Conservation (phyloP, 768 basidiomycete species). For the Boletus barrowsii region DNA sequence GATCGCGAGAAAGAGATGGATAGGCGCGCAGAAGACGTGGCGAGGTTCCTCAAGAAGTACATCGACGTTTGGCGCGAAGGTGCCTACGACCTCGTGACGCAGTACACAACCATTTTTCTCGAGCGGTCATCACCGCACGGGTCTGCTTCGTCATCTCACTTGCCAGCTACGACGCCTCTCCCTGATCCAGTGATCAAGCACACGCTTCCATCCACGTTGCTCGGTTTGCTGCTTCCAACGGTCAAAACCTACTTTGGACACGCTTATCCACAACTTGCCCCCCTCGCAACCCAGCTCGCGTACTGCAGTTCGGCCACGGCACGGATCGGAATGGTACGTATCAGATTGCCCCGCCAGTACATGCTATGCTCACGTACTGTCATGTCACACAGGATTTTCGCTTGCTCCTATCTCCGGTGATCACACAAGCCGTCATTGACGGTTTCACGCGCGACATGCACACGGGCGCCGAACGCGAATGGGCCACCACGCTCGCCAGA, state of each 20-base stretch:
- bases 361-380: neutral
- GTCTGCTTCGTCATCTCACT: slow-evolving; percentile 15
- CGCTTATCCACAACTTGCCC: slow-evolving; percentile 63
- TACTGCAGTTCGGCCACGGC: slow-evolving; percentile 92
- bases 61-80: slow-evolving; percentile 91
- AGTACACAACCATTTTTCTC: slow-evolving; percentile 87
- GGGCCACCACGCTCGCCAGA: slow-evolving; percentile 30
- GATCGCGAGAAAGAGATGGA: slow-evolving; percentile 46
- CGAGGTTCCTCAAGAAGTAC: slow-evolving; percentile 79
- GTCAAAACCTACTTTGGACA: slow-evolving; percentile 61
- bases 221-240: slow-evolving; percentile 60
- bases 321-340: slow-evolving; percentile 72
- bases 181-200: slow-evolving; percentile 28
- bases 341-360: neutral
- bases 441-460: slow-evolving; percentile 49
- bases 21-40: slow-evolving; percentile 65
- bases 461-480: slow-evolving; percentile 32
- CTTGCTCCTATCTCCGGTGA: slow-evolving; percentile 58
- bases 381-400: slow-evolving; percentile 55
- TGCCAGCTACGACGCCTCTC: slow-evolving; percentile 18
- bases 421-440: slow-evolving; percentile 58
- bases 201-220: slow-evolving; percentile 31
- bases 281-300: slow-evolving; percentile 87
- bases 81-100: slow-evolving; percentile 87
- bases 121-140: slow-evolving; percentile 48